A percentile compares a stretch with the other conserved stretches of the same genome.
These are phyloP conservation scores for Microglena sp. DNA, from an alignment of 139 green algal species.

Conservation along the genomic window DNA sequence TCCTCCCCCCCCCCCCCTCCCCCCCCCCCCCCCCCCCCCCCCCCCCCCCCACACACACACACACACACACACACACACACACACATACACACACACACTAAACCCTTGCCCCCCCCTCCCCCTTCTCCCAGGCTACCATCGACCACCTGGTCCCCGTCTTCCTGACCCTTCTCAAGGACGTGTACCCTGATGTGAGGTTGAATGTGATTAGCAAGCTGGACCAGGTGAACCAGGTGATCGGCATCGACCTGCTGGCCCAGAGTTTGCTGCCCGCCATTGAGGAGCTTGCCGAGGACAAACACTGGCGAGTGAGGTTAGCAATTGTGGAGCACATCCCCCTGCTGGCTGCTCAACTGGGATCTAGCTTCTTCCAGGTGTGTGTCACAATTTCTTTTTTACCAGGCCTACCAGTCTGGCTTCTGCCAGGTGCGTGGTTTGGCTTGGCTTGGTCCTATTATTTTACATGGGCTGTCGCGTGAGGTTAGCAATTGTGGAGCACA, in stretches of 20 bases:
- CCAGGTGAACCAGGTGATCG: slow-evolving; percentile 84
- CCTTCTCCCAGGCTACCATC: too few relatives aligned
- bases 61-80: too few relatives aligned
- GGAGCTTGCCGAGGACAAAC: slow-evolving; percentile 93
- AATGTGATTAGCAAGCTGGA: slow-evolving; percentile 98
- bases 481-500: slow-evolving; percentile 97
- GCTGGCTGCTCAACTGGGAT: slow-evolving; percentile 83
- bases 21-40: too few relatives aligned
- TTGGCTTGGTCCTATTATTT: too few relatives aligned
- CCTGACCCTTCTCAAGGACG: slow-evolving; percentile 88
- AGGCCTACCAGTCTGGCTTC: neutral
- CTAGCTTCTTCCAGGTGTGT: slow-evolving; percentile 55
- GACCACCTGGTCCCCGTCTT: slow-evolving; percentile 92
- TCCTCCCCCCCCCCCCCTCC: too few relatives aligned
- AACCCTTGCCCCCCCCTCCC: too few relatives aligned
- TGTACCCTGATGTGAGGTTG: slow-evolving; percentile 90
- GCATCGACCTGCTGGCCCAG: slow-evolving; percentile 87
- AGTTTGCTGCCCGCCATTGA: slow-evolving; percentile 92
- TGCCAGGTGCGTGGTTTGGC: neutral
- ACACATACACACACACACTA: too few relatives aligned
- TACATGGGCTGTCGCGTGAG: slow-evolving; percentile 97
- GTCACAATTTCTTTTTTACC: neutral
- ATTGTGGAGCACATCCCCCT: slow-evolving; percentile 98
- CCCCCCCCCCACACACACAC: too few relatives aligned
- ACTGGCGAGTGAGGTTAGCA: slow-evolving; percentile 95